Percentiles rank a stretch among this genome's conserved stretches.
These are phyloP conservation scores for Solanum chilense DNA, from an alignment of 257 asterid species.

Conservation along the genomic window DNA sequence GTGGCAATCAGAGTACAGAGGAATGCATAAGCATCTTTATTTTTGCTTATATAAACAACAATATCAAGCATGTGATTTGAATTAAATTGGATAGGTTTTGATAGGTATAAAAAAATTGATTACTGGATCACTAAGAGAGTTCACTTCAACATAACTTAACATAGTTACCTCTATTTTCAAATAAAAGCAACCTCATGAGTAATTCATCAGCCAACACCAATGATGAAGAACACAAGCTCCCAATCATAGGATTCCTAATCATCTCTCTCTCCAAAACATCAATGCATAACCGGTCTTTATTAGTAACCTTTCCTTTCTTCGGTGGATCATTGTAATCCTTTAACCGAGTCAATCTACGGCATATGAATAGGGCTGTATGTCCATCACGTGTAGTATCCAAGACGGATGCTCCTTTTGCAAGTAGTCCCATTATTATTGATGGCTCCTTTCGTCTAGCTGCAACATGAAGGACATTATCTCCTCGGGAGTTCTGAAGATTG, in stretches of 20 bases:
- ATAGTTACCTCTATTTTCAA: slow-evolving; percentile 72
- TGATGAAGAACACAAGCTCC: slow-evolving; percentile 34
- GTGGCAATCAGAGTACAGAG: background rate
- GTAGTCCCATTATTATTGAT: slow-evolving; percentile 35
- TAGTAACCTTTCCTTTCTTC: slow-evolving; percentile 55
- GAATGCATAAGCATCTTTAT: background rate
- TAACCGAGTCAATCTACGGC: slow-evolving; percentile 60
- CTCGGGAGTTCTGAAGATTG: slow-evolving; percentile 56
- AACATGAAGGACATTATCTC: slow-evolving; percentile 71
- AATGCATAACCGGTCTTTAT: slow-evolving; percentile 60
- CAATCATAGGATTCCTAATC: slow-evolving; percentile 51
- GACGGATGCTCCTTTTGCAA: slow-evolving; percentile 48
- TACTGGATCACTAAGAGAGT: background rate
- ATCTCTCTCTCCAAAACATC: slow-evolving; percentile 69
- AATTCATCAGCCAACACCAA: slow-evolving; percentile 67
- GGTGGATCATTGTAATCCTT: slow-evolving; percentile 54
- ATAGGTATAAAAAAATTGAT: background rate
- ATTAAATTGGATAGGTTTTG: background rate
- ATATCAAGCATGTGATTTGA: background rate
- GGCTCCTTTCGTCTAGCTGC: slow-evolving; percentile 90
- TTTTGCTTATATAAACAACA: background rate
- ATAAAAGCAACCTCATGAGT: slow-evolving; percentile 63
- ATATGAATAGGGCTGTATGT: slow-evolving; percentile 53
- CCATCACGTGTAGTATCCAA: slow-evolving; percentile 55
- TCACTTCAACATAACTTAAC: background rate